phyloP scores from a whole-genome alignment of 148 eudicot genomes.

The Arctostaphylos glauca region DNA sequence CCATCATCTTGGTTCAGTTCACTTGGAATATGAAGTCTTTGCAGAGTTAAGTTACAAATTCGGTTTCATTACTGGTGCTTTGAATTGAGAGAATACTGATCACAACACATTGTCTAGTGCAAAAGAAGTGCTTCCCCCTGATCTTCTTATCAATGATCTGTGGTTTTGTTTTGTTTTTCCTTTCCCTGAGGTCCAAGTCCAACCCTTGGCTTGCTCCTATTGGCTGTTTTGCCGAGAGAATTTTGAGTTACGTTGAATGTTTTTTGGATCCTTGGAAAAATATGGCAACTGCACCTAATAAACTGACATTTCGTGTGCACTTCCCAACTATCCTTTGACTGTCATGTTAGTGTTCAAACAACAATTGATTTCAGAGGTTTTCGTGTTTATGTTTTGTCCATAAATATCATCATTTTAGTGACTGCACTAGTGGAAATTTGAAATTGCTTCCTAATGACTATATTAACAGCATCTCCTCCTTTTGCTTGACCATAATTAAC shows the following conservation, averaged over 20 bases:
- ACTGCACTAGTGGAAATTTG: background rate
- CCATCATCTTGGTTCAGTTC: too few species aligned
- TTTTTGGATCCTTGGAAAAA: background rate
- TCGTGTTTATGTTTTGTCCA: background rate
- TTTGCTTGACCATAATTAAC: background rate
- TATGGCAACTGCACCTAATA: background rate
- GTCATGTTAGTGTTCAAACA: background rate
- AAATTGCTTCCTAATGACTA: background rate
- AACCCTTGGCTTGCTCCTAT: background rate
- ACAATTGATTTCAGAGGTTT: background rate
- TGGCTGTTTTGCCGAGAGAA: background rate
- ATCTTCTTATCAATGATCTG: background rate
- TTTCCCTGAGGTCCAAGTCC: background rate
- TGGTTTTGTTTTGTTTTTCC: background rate
- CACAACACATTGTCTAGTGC: background rate
- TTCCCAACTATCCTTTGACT: background rate
- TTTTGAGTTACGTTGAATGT: background rate
- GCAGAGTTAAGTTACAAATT: background rate
- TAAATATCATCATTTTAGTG: background rate
- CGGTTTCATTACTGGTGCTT: background rate
- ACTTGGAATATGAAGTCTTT: background rate
- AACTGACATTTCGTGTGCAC: background rate
- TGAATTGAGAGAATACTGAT: background rate
- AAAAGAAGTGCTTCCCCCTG: background rate
- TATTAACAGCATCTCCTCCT: background rate